phyloP scores from a whole-genome alignment of 805 yeast species.

The Scheffersomyces ergatensis region DNA sequence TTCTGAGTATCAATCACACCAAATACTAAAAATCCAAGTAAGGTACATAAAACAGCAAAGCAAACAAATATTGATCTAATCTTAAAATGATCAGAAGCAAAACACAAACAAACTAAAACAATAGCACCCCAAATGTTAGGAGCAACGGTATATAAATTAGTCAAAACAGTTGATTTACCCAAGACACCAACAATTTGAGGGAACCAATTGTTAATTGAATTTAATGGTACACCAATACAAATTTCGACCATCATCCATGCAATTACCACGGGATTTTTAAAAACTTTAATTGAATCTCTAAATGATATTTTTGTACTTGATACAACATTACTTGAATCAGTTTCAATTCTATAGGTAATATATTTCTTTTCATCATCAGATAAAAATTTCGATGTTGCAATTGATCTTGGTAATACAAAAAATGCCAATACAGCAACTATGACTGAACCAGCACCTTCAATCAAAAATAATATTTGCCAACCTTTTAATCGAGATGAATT shows the following conservation, averaged over 20 bases:
- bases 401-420: constrained; percentile 35
- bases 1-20: constrained; percentile 40
- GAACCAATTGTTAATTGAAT: constrained; percentile 48
- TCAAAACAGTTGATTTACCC: constrained; percentile 39
- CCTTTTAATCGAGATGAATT: constrained; percentile 34
- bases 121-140: constrained; percentile 50
- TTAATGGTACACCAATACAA: constrained; percentile 47
- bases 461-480: constrained; percentile 47
- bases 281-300: constrained; percentile 41
- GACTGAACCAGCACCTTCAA: constrained; percentile 44
- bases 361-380: constrained; percentile 38
- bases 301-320: constrained; percentile 32
- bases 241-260: constrained; percentile 46
- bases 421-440: constrained; percentile 28
- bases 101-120: constrained; percentile 35
- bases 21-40: constrained; percentile 46
- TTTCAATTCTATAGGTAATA: constrained; percentile 36
- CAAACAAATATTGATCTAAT: constrained; percentile 39
- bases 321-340: constrained; percentile 43
- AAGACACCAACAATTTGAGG: constrained; percentile 42
- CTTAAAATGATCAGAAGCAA: constrained; percentile 37
- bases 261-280: constrained; percentile 42
- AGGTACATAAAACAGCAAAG: constrained; percentile 35
- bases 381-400: constrained; percentile 32
- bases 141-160: constrained; percentile 45